Conservation (phyloP, 257 asterid species). For the Parsonsia alboflavescens region DNA sequence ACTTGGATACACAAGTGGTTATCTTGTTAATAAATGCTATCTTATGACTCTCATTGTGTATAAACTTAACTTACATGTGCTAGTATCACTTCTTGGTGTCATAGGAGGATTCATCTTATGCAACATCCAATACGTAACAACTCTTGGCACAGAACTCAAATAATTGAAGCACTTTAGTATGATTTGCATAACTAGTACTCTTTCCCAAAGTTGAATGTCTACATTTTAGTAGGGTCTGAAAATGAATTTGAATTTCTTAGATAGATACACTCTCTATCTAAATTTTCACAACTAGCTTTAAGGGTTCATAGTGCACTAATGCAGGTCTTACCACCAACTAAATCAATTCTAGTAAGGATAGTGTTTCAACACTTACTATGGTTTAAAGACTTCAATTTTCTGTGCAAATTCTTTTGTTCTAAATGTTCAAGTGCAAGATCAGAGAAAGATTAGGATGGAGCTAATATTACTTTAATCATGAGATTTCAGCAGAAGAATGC, state of each 20-base stretch:
- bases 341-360: neutral
- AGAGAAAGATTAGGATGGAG: neutral
- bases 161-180: neutral
- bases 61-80: neutral
- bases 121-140: neutral
- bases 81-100: neutral
- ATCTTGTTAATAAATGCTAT: neutral
- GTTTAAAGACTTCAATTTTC: neutral
- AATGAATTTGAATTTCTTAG: too few species aligned
- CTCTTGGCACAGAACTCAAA: neutral
- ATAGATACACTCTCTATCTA: too few species aligned
- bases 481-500: neutral
- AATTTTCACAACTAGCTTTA: neutral
- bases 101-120: neutral
- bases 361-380: neutral
- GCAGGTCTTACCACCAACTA: neutral
- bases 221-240: neutral
- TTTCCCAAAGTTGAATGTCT: neutral
- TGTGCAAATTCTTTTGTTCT: neutral
- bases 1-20: neutral
- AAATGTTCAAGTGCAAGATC: neutral
- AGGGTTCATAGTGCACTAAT: neutral
- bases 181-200: neutral
- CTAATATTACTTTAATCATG: neutral
- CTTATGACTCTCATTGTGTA: neutral